Evolutionary conservation across 2,329 filamentous ascomycete genomes (phyloP), one percentile per base, ranked within the genome.

Genomic region (Pyrenochaeta sp.): DNA sequence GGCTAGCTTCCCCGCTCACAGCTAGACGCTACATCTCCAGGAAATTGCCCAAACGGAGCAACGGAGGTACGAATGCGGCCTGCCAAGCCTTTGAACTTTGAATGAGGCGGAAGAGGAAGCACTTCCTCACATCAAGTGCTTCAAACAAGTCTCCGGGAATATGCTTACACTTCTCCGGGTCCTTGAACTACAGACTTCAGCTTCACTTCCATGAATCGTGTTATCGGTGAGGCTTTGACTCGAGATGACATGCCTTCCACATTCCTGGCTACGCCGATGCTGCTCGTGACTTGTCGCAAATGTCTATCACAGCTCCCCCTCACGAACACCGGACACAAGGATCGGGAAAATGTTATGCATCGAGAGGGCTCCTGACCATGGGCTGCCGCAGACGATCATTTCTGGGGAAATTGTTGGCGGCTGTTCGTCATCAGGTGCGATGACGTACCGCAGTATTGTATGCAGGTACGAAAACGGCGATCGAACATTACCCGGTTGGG

Each of bases 391-490:
- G 28, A 47, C n/a, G 28, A 34, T 34, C 10, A 2, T 47, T 34
- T 34, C 45, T 36, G 45, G 45, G 45, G 45, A 34, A 24, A 15
- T 27, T 22, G 36, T 19, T 5, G 36, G 15, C 15, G 36, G 5
- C 4, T 10, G 45, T 27, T 47, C 45, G 30, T 46, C 9, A 44
- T 24, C 8, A n/a, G 45, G n/a, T 30, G 28, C 15, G 19, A 34
- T 47, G 45, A 47, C 45, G 45, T 47, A 47, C 10, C 15, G 10
- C 28, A 34, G 28, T 15, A 28, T 28, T 24, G 45, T 19, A 47
- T 47, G 45, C 45, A 47, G 45, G 45, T 47, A 47, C 45, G 28
- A 44, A 44, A 25, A 10, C 40, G 22, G 24, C 22, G 42, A 44
- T 47, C 27, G 28, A 5, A 32, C 2, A 13, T 34, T 47, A 24